These are phyloP conservation scores for Miamiensis avidus DNA, from an alignment of 169 alveolate species.

Conservation along the genomic window DNA sequence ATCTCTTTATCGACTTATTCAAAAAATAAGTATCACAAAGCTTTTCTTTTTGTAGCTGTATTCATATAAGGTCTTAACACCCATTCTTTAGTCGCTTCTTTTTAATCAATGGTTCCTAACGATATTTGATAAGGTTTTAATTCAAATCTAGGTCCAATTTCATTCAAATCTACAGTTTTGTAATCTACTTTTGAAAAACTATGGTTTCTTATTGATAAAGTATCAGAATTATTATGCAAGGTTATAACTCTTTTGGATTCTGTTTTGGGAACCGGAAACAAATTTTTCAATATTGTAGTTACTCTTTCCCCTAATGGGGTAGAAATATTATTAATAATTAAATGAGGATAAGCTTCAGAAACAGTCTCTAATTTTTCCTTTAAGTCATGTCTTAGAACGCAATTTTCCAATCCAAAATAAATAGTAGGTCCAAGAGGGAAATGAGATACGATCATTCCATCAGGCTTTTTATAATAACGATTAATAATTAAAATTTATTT, in stretches of 20 bases:
- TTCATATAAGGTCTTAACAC: conserved; percentile 97
- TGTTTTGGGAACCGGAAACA: conserved; percentile 93
- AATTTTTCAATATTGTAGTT: conserved; percentile 89
- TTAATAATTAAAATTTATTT: neutral
- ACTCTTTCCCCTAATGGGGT: conserved; percentile 92
- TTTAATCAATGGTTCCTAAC: conserved; percentile 97
- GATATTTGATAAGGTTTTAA: conserved; percentile 94
- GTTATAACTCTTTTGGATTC: conserved; percentile 90
- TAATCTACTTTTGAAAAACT: conserved; percentile 69
- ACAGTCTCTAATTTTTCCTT: conserved; percentile 94
- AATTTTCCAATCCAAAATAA: conserved; percentile 95
- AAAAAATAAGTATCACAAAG: too few species aligned
- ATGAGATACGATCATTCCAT: conserved; percentile 97
- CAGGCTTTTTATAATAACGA: conserved; percentile 78
- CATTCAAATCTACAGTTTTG: conserved; percentile 89
- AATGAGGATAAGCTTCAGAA: conserved; percentile 96
- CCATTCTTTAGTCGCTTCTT: conserved; percentile 97
- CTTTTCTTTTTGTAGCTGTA: conserved; percentile 87
- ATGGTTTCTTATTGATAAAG: conserved; percentile 94
- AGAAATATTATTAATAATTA: conserved; percentile 94
- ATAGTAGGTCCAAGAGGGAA: conserved; percentile 99
- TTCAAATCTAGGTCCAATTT: conserved; percentile 96
- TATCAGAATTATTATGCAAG: conserved; percentile 91
- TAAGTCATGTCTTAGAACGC: conserved; percentile 97
- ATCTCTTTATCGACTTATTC: too few species aligned